Evolutionary conservation across 2,329 filamentous ascomycete species (phyloP).

Genomic region (Beauveria asiatica): DNA sequence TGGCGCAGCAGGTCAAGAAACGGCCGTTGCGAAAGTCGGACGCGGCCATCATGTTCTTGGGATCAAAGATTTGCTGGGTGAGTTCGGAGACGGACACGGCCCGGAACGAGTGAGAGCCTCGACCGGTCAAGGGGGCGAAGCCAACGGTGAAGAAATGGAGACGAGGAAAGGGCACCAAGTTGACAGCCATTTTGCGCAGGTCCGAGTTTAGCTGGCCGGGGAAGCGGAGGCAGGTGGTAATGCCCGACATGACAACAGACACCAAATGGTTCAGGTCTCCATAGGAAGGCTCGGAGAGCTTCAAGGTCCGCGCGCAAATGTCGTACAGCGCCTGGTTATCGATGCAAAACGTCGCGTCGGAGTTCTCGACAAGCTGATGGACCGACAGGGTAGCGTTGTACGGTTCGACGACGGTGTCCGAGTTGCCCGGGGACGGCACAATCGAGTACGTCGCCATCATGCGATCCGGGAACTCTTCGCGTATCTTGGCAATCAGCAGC

Average conservation of each 20-base stretch:
- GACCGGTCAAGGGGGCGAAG: constrained; percentile 93
- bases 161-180: constrained; percentile 94
- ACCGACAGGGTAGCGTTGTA: constrained; percentile 99
- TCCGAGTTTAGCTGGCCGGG: constrained; percentile 99
- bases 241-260: constrained; percentile 98
- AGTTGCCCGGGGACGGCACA: constrained; percentile 97
- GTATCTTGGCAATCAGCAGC: constrained; percentile 98
- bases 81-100: constrained; percentile 95
- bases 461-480: constrained; percentile 98
- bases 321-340: constrained; percentile 99
- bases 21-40: constrained; percentile 99
- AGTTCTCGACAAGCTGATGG: constrained; percentile 99
- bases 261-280: constrained; percentile 99
- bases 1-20: constrained; percentile 98
- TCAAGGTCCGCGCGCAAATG: constrained; percentile 99
- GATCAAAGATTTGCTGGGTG: constrained; percentile 99
- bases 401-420: constrained; percentile 97
- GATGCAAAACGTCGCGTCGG: constrained; percentile 99
- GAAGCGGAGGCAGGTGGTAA: constrained; percentile 98
- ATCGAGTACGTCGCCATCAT: constrained; percentile 99
- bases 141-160: constrained; percentile 99
- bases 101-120: constrained; percentile 82
- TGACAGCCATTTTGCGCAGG: constrained; percentile 97
- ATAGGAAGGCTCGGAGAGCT: constrained; percentile 96
- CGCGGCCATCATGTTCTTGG: constrained; percentile 99